These are phyloP conservation scores for Coniferiporia weirii DNA, from an alignment of 1,284 basidiomycete genomes.

Conservation along the genomic window DNA sequence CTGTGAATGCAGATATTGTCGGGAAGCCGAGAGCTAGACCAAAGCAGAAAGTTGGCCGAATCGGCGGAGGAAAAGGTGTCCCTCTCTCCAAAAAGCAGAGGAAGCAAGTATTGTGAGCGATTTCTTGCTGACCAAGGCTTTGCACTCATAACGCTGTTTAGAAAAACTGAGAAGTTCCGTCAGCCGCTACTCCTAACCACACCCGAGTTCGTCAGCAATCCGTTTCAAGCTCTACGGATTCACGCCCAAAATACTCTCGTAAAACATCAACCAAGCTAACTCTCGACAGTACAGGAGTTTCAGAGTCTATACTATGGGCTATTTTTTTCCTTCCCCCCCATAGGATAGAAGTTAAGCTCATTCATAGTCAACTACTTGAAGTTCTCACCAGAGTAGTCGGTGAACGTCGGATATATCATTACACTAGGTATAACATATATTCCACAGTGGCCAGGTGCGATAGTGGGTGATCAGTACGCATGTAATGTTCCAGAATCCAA, in stretches of 20 bases:
- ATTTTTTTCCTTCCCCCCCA: no score
- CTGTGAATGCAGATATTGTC: constrained; percentile 20
- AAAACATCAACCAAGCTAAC: constrained; percentile 33
- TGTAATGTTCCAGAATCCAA: not conserved
- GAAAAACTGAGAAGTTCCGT: constrained; percentile 61
- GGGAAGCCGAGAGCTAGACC: constrained; percentile 22
- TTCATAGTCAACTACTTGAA: no score
- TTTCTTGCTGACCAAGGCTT: no score
- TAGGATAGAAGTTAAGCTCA: no score
- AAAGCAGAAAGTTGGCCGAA: constrained; percentile 42
- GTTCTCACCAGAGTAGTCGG: no score
- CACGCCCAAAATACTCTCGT: constrained; percentile 78
- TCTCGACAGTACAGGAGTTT: not conserved
- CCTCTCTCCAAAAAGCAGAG: constrained; percentile 63
- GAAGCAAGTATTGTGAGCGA: constrained; percentile 56
- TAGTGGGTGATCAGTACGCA: constrained; percentile 9
- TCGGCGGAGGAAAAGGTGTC: constrained; percentile 61
- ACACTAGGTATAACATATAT: constrained; percentile 18
- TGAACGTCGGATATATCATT: constrained; percentile 2
- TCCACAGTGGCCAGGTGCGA: constrained; percentile 11
- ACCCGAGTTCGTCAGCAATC: constrained; percentile 60
- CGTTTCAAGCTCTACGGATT: constrained; percentile 73
- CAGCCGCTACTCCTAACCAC: constrained; percentile 69
- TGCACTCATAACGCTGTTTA: constrained; percentile 27
- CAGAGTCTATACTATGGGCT: not conserved